These are phyloP conservation scores for Mucor indicus DNA, from an alignment of 371 early-diverging fungal species.

Conservation along the genomic window DNA sequence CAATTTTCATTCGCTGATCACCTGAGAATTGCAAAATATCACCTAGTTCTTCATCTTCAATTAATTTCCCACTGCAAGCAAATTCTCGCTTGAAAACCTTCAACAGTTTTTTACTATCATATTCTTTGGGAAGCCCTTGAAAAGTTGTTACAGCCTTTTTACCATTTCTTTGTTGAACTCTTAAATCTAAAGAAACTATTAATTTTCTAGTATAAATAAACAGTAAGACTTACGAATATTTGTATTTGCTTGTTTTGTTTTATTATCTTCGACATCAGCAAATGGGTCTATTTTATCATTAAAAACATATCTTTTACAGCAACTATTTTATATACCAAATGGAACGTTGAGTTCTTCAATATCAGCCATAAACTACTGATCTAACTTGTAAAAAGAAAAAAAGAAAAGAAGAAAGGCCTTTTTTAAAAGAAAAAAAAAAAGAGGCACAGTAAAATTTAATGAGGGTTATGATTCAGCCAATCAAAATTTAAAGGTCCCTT, in stretches of 20 bases:
- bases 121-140: slow-evolving; percentile 85
- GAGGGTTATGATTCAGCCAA: no score
- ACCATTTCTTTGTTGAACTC: slow-evolving; percentile 97
- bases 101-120: slow-evolving; percentile 86
- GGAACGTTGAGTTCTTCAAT: slow-evolving; percentile 35
- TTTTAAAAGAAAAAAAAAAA: no score
- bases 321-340: slow-evolving; percentile 17
- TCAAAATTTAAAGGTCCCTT: no score
- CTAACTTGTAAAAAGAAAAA: no score
- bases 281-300: slow-evolving; percentile 63
- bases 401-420: no score
- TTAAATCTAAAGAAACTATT: slow-evolving; percentile 77
- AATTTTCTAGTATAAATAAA: neutral
- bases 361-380: slow-evolving; percentile 37
- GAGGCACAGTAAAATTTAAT: no score
- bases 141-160: slow-evolving; percentile 90
- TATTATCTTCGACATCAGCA: slow-evolving; percentile 74
- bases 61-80: slow-evolving; percentile 95
- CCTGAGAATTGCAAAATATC: slow-evolving; percentile 93
- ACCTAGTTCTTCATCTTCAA: slow-evolving; percentile 88
- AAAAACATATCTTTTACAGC: neutral
- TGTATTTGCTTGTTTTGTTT: slow-evolving; percentile 50
- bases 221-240: slow-evolving; percentile 70
- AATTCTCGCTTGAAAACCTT: slow-evolving; percentile 96
- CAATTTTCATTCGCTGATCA: slow-evolving; percentile 90